A percentile compares a stretch with the other conserved stretches of the same genome.
Conservation (phyloP, 2,329 filamentous ascomycete species). For the Pseudogymnoascus sp. region DNA sequence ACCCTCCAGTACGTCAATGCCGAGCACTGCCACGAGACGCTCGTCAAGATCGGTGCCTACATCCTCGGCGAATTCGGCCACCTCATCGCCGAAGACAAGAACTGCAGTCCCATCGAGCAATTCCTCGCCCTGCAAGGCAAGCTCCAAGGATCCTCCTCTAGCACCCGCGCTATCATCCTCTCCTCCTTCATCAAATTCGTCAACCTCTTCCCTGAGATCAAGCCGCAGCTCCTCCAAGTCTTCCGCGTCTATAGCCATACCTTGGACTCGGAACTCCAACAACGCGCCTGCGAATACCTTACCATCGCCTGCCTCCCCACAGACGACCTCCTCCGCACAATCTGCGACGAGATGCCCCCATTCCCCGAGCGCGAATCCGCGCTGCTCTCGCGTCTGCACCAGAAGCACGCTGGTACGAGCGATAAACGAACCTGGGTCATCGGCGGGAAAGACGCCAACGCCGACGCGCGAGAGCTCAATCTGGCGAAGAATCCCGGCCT, state of each 20-base stretch:
- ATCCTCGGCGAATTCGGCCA: conserved; percentile 96
- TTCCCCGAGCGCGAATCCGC: conserved; percentile 94
- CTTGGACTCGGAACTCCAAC: conserved; percentile 89
- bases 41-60: conserved; percentile 97
- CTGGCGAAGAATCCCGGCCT: conserved; percentile 74
- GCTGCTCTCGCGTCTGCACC: conserved; percentile 81
- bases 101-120: conserved; percentile 94
- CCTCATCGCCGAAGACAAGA: conserved; percentile 82
- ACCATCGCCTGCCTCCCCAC: conserved; percentile 76
- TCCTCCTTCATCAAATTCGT: conserved; percentile 97
- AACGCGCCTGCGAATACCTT: conserved; percentile 92
- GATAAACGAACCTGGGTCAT: conserved; percentile 97
- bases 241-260: conserved; percentile 92
- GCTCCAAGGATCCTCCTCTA: conserved; percentile 78
- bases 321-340: conserved; percentile 83
- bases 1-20: conserved; percentile 87
- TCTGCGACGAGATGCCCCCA: conserved; percentile 97
- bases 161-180: conserved; percentile 85
- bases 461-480: conserved; percentile 68
- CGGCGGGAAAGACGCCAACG: conserved; percentile 91
- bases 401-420: conserved; percentile 86
- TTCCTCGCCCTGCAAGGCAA: conserved; percentile 89
- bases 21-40: conserved; percentile 89
- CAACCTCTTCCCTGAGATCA: conserved; percentile 97
- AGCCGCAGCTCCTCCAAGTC: conserved; percentile 82